Evolutionary conservation across 106 monocot genomes (phyloP).

Genomic region (Amphibolis antarctica): DNA sequence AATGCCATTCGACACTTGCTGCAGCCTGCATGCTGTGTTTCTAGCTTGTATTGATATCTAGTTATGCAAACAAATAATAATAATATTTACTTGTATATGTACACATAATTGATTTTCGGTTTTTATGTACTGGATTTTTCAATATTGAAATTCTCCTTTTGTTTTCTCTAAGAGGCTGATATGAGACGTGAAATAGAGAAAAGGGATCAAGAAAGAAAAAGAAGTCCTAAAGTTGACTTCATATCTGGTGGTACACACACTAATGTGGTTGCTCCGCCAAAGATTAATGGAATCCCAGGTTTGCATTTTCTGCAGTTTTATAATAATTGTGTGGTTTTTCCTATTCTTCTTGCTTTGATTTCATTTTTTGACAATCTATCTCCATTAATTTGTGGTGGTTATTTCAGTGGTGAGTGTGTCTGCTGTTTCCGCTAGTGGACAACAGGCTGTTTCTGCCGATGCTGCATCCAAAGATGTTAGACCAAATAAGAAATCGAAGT

Average conservation of each 20-base stretch:
- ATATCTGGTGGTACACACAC: conserved; percentile 57
- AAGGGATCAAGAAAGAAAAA: conserved; percentile 85
- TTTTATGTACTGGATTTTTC: background rate
- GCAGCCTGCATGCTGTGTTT: no score
- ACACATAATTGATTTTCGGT: background rate
- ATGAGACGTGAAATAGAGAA: conserved; percentile 85
- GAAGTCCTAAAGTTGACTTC: conserved; percentile 73
- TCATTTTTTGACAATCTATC: background rate
- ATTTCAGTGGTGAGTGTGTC: conserved; percentile 17
- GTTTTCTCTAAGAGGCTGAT: conserved; percentile 52
- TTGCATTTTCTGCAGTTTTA: background rate
- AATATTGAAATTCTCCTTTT: background rate
- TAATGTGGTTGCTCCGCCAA: conserved; percentile 25
- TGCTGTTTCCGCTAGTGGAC: conserved; percentile 18
- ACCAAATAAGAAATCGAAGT: conserved; percentile 79
- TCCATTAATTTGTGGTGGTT: background rate
- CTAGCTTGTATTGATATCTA: no score
- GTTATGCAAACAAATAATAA: no score
- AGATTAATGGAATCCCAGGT: conserved; percentile 36
- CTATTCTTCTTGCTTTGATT: background rate
- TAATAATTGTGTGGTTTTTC: background rate
- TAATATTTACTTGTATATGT: no score
- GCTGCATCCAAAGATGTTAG: conserved; percentile 33
- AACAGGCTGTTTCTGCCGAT: conserved; percentile 27
- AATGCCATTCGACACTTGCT: no score